Evolutionary conservation across 2,329 filamentous ascomycete species (phyloP), one percentile per base, ranked within the genome.

Genomic region (Epichloe bromicola): DNA sequence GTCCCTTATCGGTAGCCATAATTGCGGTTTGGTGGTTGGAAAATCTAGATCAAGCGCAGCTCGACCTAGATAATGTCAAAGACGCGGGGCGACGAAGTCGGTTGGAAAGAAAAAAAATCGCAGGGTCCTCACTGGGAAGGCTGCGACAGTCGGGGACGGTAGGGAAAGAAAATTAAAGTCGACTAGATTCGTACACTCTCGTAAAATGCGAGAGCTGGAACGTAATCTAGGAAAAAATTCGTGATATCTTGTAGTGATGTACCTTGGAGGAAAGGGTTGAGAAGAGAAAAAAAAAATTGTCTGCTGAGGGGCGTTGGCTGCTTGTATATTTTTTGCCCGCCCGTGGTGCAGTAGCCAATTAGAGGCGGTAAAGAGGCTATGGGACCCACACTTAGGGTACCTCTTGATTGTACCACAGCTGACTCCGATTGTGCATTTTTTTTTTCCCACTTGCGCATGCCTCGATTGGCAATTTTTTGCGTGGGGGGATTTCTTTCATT

Each of bases 1-100:
- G 88, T 80, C 91, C 91, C 81, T 94, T 95, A 66, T 88, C 86
- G 71, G 85, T 83, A 88, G 90, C 91, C 91, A 97, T 97, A 82
- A 86, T 96, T 91, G 88, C 83, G 83, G 75, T 78, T 65, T 65
- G 66, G 66, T 67, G 68, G 71, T 53, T 56, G 53, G 53, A 58
- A 80, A 78, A 67, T 75, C 76, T 76, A 80, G 79, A 83, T 79
- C 86, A 88, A 85, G 83, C 85, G 71, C 75, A 74, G 83, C 78
- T 82, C 85, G 80, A 88, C 78, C 84, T 81, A 82, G 76, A 73
- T 66, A 66, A 56, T 61, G 59, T 67, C 65, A 64, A 64, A 68
- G 67, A 65, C 67, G 70, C 60, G 66, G 65, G 66, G 67, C 60
- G 62, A 60, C 56, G 47, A 46, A 48, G 60, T 61, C 62, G 60